Evolutionary conservation across 495 filamentous ascomycete species (phyloP), one percentile per base, ranked within the genome.

Genomic region (Penicillium ochrochloron): DNA sequence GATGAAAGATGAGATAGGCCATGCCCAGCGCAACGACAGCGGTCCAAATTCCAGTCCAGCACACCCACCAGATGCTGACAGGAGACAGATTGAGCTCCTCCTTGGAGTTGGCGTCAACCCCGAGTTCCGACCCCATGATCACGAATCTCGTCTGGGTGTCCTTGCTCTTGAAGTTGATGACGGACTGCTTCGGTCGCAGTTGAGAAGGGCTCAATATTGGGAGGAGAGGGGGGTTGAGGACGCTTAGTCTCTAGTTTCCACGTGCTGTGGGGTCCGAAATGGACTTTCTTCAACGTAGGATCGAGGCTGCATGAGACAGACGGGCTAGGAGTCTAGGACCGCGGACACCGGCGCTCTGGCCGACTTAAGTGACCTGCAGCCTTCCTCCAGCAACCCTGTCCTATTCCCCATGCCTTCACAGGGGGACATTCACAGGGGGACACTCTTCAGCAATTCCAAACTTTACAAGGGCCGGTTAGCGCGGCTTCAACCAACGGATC

Each of bases 1-100:
- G 89, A 59, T 86, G 77, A 8, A 50, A 31, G 62, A 84, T 77
- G 29, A 92, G 81, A 63, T 81, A 86, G 59, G 65, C 69, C 70
- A 88, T 78, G 52, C 86, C 87, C 42, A 65, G 52, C 59, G 75
- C 73, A n/a, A 92, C 64, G 48, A 84, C 61, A 33, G 78, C 44
- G 0, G 86, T 89, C 85, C 87, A 90, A 58, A 83, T 63, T 42
- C 64, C 59, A 9, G 70, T 69, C 73, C 71, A 78, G 37, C 51
- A 55, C 5, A 60, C 63, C 76, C 76, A 78, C 74, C 74, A 78
- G 61, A 75, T 73, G 33, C 52, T 69, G 21, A 75, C 74, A 1
- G 76, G 65, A 37, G 34, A 59, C 46, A 72, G 59, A 35, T 39
- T 53, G 21, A 69, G 61, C 41, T 66, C 50, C 6, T 66, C 58